Evolutionary conservation across 108 stramenopile genomes (phyloP).

Genomic region (Fragilaria crotonensis): DNA sequence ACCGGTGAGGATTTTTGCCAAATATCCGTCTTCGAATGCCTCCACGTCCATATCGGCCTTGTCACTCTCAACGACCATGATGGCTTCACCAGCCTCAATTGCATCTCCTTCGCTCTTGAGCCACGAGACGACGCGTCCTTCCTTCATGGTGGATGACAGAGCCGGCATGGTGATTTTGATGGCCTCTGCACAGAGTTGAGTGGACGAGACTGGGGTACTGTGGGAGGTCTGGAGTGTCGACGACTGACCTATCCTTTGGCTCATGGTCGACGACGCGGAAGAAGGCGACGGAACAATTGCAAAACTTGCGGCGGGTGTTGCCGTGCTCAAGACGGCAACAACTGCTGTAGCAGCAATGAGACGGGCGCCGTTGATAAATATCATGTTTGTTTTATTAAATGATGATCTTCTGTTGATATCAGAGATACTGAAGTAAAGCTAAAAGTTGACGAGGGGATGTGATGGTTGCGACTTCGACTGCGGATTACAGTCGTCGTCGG

Average conservation of each 20-base stretch:
- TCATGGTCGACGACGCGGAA: slow-evolving; percentile 5
- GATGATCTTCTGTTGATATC: background rate
- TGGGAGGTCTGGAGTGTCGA: slow-evolving; percentile 12
- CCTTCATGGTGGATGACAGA: slow-evolving; percentile 95
- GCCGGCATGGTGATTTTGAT: slow-evolving; percentile 93
- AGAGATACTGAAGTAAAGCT: no score
- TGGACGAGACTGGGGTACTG: slow-evolving; percentile 15
- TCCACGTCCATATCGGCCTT: slow-evolving; percentile 89
- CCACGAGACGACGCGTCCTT: slow-evolving; percentile 93
- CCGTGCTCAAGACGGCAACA: background rate
- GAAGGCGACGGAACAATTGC: slow-evolving; percentile 12
- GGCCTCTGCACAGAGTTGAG: slow-evolving; percentile 45
- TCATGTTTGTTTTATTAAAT: slow-evolving; percentile 9
- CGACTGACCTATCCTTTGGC: slow-evolving; percentile 4
- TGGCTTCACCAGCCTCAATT: slow-evolving; percentile 81
- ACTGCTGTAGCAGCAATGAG: slow-evolving; percentile 1
- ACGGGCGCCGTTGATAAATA: background rate
- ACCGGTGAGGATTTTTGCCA: slow-evolving; percentile 82
- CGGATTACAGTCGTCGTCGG: no score
- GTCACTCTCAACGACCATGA: slow-evolving; percentile 90
- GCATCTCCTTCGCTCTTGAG: slow-evolving; percentile 90
- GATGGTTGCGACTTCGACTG: no score
- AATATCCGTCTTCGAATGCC: slow-evolving; percentile 84
- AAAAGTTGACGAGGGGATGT: no score
- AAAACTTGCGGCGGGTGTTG: slow-evolving; percentile 8